A percentile compares a stretch with the other conserved stretches of the same genome.
phyloP scores from a whole-genome alignment of 2,329 filamentous ascomycete genomes.

The Penicillium sp. region DNA sequence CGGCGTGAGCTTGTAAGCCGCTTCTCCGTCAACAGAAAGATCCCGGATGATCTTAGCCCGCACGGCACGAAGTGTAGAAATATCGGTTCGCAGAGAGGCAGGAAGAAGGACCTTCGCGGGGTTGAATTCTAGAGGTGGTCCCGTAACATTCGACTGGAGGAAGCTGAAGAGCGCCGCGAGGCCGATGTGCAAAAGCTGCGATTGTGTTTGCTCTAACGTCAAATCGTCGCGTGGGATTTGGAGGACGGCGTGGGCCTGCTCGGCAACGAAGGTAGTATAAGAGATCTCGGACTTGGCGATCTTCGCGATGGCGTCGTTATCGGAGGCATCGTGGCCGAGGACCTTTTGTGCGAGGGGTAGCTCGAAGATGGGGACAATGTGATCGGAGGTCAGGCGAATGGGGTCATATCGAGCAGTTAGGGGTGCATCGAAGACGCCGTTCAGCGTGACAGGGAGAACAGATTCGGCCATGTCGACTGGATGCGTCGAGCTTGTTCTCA shows the following conservation, averaged over 20 bases:
- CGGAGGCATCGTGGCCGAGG: slow-evolving; percentile 37
- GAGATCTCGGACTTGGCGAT: slow-evolving; percentile 37
- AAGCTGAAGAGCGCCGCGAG: slow-evolving; percentile 75
- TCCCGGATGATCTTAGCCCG: slow-evolving; percentile 65
- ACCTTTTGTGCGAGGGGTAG: slow-evolving; percentile 41
- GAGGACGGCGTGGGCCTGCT: slow-evolving; percentile 32
- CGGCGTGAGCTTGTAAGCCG: slow-evolving; percentile 81
- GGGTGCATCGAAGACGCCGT: slow-evolving; percentile 36
- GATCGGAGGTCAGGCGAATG: slow-evolving; percentile 35
- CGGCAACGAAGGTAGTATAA: slow-evolving; percentile 40
- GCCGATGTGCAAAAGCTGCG: slow-evolving; percentile 57
- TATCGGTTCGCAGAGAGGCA: slow-evolving; percentile 34
- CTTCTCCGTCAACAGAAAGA: slow-evolving; percentile 79
- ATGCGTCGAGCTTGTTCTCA: slow-evolving; percentile 4
- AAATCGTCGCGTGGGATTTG: slow-evolving; percentile 22
- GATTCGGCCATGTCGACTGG: slow-evolving; percentile 30
- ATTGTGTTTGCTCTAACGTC: slow-evolving; percentile 33
- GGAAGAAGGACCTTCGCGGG: slow-evolving; percentile 55
- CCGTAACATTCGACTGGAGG: slow-evolving; percentile 83
- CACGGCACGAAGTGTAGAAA: slow-evolving; percentile 48
- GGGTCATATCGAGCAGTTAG: slow-evolving; percentile 37
- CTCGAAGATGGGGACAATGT: slow-evolving; percentile 35
- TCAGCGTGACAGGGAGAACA: slow-evolving; percentile 31
- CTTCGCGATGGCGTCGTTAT: slow-evolving; percentile 30
- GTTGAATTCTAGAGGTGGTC: slow-evolving; percentile 70